phyloP scores from a whole-genome alignment of 129 eudicot species.

The Silybum marianum region DNA sequence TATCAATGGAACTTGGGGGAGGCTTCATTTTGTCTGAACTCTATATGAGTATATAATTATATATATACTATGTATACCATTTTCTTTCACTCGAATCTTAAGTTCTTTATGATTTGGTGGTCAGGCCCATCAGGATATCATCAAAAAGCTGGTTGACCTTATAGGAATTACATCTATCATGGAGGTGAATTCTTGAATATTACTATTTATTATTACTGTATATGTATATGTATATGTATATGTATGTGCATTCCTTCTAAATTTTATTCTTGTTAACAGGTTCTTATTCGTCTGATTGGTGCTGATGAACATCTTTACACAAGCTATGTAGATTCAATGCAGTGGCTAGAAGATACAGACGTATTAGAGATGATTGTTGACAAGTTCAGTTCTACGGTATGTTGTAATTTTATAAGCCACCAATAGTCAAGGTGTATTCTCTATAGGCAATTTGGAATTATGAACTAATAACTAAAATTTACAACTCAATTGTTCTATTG shows the following conservation, averaged over 20 bases:
- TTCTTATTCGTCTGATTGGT: conserved; percentile 89
- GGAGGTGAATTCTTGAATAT: conserved; percentile 63
- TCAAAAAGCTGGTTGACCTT: conserved; percentile 76
- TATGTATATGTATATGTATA: too few relatives aligned
- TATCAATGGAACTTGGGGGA: neutral
- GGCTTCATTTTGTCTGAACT: neutral
- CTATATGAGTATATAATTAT: neutral
- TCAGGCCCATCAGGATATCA: conserved; percentile 81
- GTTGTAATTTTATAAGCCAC: conserved; percentile 27
- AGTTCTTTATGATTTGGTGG: conserved; percentile 18
- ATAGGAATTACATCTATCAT: conserved; percentile 94
- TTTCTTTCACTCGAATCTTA: neutral
- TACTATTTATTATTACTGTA: conserved; percentile 2
- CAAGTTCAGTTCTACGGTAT: conserved; percentile 88
- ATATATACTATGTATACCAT: neutral
- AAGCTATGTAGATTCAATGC: conserved; percentile 67
- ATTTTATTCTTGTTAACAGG: conserved; percentile 50
- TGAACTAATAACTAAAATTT: conserved; percentile 16
- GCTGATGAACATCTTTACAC: conserved; percentile 93
- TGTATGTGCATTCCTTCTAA: conserved; percentile 18
- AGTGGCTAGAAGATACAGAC: conserved; percentile 86
- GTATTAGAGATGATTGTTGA: conserved; percentile 93
- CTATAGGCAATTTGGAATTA: neutral
- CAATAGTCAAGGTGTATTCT: neutral
- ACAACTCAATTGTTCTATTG: conserved; percentile 27